phyloP scores from a whole-genome alignment of 306 rosid species.

The Adenanthera pavonina region DNA sequence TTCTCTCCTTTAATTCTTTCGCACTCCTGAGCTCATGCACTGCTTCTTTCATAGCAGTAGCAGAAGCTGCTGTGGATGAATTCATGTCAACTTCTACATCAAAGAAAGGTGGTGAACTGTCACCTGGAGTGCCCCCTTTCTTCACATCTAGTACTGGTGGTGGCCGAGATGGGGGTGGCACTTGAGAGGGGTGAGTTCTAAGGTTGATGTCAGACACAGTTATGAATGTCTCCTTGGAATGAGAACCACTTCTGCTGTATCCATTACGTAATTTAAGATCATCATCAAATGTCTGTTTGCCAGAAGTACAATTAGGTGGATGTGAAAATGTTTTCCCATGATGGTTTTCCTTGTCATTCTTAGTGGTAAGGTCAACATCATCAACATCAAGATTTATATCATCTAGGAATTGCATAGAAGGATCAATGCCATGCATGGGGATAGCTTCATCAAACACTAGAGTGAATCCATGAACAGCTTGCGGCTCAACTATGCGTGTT shows the following conservation, averaged over 20 bases:
- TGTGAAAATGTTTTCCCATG: conserved; percentile 45
- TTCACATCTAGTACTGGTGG: conserved; percentile 68
- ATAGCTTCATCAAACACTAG: conserved; percentile 58
- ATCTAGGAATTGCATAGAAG: conserved; percentile 56
- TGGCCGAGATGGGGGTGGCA: conserved; percentile 95
- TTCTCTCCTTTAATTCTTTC: conserved; percentile 69
- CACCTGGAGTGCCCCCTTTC: conserved; percentile 51
- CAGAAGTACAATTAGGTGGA: conserved; percentile 41
- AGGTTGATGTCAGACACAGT: conserved; percentile 80
- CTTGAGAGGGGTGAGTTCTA: conserved; percentile 72
- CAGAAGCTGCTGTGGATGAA: conserved; percentile 78
- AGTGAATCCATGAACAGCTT: conserved; percentile 59
- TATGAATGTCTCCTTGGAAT: conserved; percentile 54
- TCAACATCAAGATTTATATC: conserved; percentile 62
- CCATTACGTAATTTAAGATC: conserved; percentile 48
- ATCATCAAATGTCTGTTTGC: conserved; percentile 48
- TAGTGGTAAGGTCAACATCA: conserved; percentile 55
- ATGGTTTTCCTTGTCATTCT: conserved; percentile 54
- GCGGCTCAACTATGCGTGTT: conserved; percentile 49
- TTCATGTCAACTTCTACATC: conserved; percentile 86
- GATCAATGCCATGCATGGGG: conserved; percentile 46
- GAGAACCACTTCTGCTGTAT: conserved; percentile 49
- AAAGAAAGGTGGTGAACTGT: conserved; percentile 72
- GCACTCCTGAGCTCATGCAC: conserved; percentile 60
- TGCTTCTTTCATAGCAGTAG: conserved; percentile 73